Percentiles rank a stretch among this genome's conserved stretches.
These are phyloP conservation scores for Ophiostoma tasmaniense DNA, from an alignment of 2,329 filamentous ascomycete genomes.

Conservation along the genomic window DNA sequence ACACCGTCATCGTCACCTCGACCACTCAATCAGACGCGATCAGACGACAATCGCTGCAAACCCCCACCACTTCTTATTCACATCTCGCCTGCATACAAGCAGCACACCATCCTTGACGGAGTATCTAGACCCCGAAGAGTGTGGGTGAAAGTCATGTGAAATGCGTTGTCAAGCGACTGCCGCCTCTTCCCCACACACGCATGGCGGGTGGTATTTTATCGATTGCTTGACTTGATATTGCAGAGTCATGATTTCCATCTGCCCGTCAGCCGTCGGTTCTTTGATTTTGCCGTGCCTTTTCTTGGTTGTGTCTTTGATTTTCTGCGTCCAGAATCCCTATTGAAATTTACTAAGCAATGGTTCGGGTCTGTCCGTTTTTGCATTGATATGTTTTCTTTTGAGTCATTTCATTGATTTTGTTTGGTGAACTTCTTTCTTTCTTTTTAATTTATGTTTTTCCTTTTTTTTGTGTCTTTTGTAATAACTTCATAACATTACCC, in stretches of 20 bases:
- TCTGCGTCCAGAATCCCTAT: no score
- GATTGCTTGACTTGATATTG: background rate
- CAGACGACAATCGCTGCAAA: background rate
- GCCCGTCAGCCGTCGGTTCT: background rate
- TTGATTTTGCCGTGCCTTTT: background rate
- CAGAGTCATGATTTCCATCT: background rate
- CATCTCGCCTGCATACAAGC: background rate
- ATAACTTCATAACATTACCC: background rate
- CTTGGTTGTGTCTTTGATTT: no score
- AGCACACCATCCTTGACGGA: background rate
- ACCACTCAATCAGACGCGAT: background rate
- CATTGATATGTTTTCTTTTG: no score
- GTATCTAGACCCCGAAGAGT: background rate
- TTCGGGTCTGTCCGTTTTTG: no score
- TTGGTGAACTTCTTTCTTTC: no score
- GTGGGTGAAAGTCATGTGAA: background rate
- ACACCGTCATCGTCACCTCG: background rate
- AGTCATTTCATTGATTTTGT: no score
- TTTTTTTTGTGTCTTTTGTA: background rate
- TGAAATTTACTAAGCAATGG: no score
- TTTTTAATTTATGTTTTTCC: background rate
- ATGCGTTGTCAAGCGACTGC: background rate
- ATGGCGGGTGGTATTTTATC: background rate
- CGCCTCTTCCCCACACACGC: slow-evolving; percentile 5
- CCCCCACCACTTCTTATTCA: background rate